Base-by-base conservation (phyloP, 305 asterid genomes). In the Fraxinus latifolia region DNA sequence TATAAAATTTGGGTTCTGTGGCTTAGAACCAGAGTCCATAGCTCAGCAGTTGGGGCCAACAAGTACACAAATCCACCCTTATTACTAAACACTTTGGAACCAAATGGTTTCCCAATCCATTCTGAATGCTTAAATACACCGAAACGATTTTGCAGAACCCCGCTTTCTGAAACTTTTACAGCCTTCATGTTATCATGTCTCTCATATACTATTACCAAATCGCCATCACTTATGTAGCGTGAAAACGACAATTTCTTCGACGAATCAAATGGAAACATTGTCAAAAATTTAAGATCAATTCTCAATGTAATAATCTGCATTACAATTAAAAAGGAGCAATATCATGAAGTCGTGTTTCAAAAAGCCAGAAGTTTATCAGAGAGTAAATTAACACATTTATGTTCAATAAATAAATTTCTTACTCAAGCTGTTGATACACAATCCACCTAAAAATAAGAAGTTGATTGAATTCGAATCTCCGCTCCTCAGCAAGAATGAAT, bases 1-100 rank as follows among this genome's bases (percentile, higher is more conserved):
- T 96, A 96, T 1, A 94, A 89, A 85, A 96, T 96, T 87, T 96
- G 98, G 47, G 99, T 96, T 89, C 99, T 90, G 86, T 96, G 98
- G 89, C 98, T 96, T 80, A 96, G 83, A 74, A 96, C 98, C 79
- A 94, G 84, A 25, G 98, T 96, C 99, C 98, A 96, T 3, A 96
- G 71, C 90, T 93, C 97, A 1, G 99, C 92, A 7, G 99, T 94
- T 15, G 99, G 99, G 71, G 98, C 97, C 72, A 96, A 89, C 83
- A 94, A 79, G 86, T 93, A 92, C n/a, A 96, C 86, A 78, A 89
- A 94, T 74, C 97, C 92, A 29, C 97, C 97, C 80, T 92, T 96
- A 74, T 44, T 82, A 85, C 98, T 94, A 80, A 90, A 90, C 47
- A 87, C 94, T 84, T 91, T 94, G 19, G 97, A 92, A n/a, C 99